Percentiles rank a stretch among this genome's conserved stretches.
Conservation (phyloP, 495 filamentous ascomycete species). For the Penicillium steckii region DNA sequence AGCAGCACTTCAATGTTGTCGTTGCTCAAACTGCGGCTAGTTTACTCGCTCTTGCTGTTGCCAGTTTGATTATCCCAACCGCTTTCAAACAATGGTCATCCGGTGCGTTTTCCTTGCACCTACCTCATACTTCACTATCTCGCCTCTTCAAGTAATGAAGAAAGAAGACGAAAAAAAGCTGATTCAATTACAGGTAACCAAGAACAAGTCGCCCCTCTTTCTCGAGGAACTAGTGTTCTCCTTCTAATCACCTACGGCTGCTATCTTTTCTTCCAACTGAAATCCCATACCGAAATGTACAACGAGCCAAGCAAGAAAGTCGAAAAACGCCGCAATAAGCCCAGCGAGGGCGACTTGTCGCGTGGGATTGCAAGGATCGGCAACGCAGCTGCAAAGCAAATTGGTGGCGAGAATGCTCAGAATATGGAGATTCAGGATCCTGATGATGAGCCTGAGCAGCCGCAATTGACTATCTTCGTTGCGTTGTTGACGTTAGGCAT, state of each 20-base stretch:
- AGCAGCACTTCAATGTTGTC: slow-evolving; percentile 89
- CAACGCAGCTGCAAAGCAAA: slow-evolving; percentile 41
- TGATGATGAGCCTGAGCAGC: slow-evolving; percentile 66
- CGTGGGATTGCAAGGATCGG: slow-evolving; percentile 63
- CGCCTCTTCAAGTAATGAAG: background rate
- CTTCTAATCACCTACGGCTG: slow-evolving; percentile 73
- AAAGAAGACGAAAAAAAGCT: background rate
- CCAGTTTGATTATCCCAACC: slow-evolving; percentile 82
- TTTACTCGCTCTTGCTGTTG: slow-evolving; percentile 76
- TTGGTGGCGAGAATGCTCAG: slow-evolving; percentile 40
- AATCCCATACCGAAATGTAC: slow-evolving; percentile 73
- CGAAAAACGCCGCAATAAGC: slow-evolving; percentile 51
- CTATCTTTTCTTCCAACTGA: slow-evolving; percentile 81
- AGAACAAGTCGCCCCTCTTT: slow-evolving; percentile 28
- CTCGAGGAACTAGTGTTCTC: slow-evolving; percentile 64
- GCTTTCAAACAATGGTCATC: slow-evolving; percentile 66
- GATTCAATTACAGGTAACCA: slow-evolving; percentile 9
- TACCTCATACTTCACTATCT: background rate
- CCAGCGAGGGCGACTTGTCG: slow-evolving; percentile 56
- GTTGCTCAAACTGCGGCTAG: slow-evolving; percentile 91
- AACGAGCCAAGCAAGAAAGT: slow-evolving; percentile 70
- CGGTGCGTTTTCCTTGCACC: slow-evolving; percentile 18
- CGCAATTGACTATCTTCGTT: slow-evolving; percentile 66
- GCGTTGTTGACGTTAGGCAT: slow-evolving; percentile 68
- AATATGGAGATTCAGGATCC: slow-evolving; percentile 45